Base-by-base conservation (phyloP, 805 yeast genomes). In the Ascoidea tarda region DNA sequence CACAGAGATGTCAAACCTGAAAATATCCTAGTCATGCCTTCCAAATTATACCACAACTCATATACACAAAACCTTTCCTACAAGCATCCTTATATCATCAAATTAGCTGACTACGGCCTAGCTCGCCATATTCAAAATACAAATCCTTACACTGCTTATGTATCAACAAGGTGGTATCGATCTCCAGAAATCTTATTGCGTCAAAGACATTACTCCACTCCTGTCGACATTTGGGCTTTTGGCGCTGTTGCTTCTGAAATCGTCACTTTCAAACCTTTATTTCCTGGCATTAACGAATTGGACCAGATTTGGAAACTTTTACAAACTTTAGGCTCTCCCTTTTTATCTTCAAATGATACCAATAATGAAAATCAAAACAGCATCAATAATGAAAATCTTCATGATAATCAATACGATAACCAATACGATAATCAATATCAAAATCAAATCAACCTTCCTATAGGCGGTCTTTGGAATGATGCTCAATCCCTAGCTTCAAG, bases 1-100 rank as follows among this genome's bases (percentile, higher is more conserved):
- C 98, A 91, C 65, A 76, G 99, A 53, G 99, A 91, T 70, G 75
- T 91, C 50, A 91, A 91, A 66, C 98, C 99, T 0, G 97, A 91
- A 62, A 91, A 91, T 66, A 83, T 91, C 32, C 74, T 91, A 58
- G 78, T 90, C 5, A 72, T 81, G 45, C 79, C 82, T 28, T 70
- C 69, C 49, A 69, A 64, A 53, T 47, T 45, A 16, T 32, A 32
- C 10, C 16, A 44, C 8, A n/a, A 46, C 5, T 21, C 49, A 21
- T 10, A 14, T 38, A 16, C 48, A 16, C 44, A 46, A 31, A 46
- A 47, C 6, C 16, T 6, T 5, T 56, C 62, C 45, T 75, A 75
- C 55, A 38, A 38, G 14, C 44, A 38, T 38, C 65, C 69, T 31
- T 86, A 81, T 59, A 75, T 84, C 14, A 77, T 86, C 6, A 86